Evolutionary conservation across 2,329 filamentous ascomycete genomes (phyloP), one percentile per base, ranked within the genome.

Genomic region (Monilinia fructigena): DNA sequence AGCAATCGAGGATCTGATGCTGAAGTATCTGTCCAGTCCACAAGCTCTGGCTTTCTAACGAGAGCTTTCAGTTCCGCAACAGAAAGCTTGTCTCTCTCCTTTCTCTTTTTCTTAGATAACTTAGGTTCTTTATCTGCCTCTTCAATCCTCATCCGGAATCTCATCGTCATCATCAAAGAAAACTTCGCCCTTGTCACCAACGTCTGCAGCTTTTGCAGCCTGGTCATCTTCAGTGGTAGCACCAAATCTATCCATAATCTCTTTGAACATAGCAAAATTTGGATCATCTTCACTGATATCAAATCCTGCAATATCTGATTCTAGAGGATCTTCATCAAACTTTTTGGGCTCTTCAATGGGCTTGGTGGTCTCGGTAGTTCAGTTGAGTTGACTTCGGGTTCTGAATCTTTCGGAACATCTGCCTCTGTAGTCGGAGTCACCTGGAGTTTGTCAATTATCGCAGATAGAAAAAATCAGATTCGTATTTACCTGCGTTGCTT

Each of bases 21-120:
- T 20, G 92, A 96, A 16, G 92, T 91, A 76, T 99, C 95, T 65
- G 96, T 95, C 95, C 95, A 98, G 75, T 99, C 95, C 7, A 99
- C 94, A 12, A 97, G 87, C 78, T 99, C 95, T 2, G 95, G 95
- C 72, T 93, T 94, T 73, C 84, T 86, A 68, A 97, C 95, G 65
- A 97, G 81, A 7, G 94, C 92, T 80, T 99, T 99, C 70, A 99
- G 85, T 79, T 98, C 93, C 59, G 95, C 95, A 68, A 99, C 92
- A 8, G 94, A 96, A 42, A 98, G 82, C 78, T 96, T 97, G 80
- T 90, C 96, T 76, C 93, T 83, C 79, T 90, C 87, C 81, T 98
- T 99, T 72, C 90, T 86, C 79, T 96, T 94, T 83, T 97, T 97
- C 80, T 97, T 98, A 40, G 93, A 97, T 35, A 98, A 78, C 73